Conservation (phyloP, 495 filamentous ascomycete species). For the Lepraria neglecta region DNA sequence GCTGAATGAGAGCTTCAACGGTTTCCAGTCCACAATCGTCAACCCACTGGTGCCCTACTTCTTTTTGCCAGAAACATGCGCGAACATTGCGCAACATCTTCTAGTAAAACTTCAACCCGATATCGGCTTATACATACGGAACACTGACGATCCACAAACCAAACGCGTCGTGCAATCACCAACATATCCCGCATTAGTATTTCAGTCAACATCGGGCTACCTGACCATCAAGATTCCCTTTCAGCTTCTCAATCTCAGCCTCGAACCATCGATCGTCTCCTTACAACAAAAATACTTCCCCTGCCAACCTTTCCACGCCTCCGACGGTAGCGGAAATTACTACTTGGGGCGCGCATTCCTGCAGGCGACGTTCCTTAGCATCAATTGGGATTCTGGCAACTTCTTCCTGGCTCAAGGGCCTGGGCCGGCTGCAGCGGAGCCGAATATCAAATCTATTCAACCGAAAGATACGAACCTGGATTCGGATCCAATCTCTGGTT, state of each 20-base stretch:
- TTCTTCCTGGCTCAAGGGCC: slow-evolving; percentile 48
- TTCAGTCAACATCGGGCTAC: slow-evolving; percentile 21
- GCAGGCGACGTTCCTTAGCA: slow-evolving; percentile 52
- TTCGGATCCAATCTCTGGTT: not conserved
- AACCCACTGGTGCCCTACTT: slow-evolving; percentile 43
- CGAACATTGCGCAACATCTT: slow-evolving; percentile 40
- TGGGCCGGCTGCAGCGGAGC: slow-evolving; percentile 34
- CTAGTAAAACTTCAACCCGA: slow-evolving; percentile 38
- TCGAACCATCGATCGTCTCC: slow-evolving; percentile 41
- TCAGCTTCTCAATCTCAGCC: slow-evolving; percentile 46
- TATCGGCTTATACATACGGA: slow-evolving; percentile 46
- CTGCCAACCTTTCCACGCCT: slow-evolving; percentile 33
- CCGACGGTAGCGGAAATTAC: slow-evolving; percentile 5
- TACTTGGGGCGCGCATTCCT: slow-evolving; percentile 51
- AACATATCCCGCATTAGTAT: slow-evolving; percentile 45
- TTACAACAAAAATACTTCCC: slow-evolving; percentile 46
- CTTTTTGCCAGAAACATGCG: slow-evolving; percentile 44
- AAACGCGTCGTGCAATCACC: slow-evolving; percentile 40
- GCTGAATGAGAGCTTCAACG: not conserved
- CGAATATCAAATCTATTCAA: not conserved
- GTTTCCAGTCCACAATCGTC: slow-evolving; percentile 25
- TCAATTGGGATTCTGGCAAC: slow-evolving; percentile 41
- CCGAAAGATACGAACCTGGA: not conserved
- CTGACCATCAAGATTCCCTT: slow-evolving; percentile 50
- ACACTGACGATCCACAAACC: slow-evolving; percentile 38